A percentile compares a stretch with the other conserved stretches of the same genome.
These are phyloP conservation scores for Wickerhamomyces rabaulensis DNA, from an alignment of 805 yeast genomes.

Conservation along the genomic window DNA sequence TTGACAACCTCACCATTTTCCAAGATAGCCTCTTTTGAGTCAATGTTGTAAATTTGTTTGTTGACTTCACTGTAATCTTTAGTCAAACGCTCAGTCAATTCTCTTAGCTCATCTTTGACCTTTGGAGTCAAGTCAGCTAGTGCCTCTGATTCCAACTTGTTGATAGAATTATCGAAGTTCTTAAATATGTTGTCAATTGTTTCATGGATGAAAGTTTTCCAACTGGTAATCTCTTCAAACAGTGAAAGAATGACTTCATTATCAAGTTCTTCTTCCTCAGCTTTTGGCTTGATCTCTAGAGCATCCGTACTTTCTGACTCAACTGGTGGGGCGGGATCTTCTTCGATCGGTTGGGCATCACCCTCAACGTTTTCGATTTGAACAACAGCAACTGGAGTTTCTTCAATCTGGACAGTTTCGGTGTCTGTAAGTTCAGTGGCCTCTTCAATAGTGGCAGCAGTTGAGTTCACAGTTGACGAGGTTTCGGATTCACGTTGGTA, in stretches of 20 bases:
- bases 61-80: slow-evolving; percentile 24
- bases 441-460: slow-evolving; percentile 3
- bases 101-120: slow-evolving; percentile 31
- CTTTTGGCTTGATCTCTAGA: neutral
- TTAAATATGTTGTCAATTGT: slow-evolving; percentile 34
- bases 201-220: slow-evolving; percentile 31
- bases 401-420: neutral
- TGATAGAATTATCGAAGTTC: slow-evolving; percentile 34
- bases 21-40: slow-evolving; percentile 29
- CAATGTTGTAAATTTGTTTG: slow-evolving; percentile 32
- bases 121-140: slow-evolving; percentile 24
- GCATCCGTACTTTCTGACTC: neutral
- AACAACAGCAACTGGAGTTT: neutral
- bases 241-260: slow-evolving; percentile 10
- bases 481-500: neutral
- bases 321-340: neutral
- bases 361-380: neutral
- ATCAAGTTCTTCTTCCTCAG: slow-evolving; percentile 4
- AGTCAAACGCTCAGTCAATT: slow-evolving; percentile 25
- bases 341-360: slow-evolving; percentile 6
- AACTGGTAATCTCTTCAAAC: slow-evolving; percentile 31
- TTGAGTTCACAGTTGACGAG: neutral
- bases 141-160: slow-evolving; percentile 23
- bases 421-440: slow-evolving; percentile 2
- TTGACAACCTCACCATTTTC: slow-evolving; percentile 29